These are phyloP conservation scores for Vitis hybrid DNA, from an alignment of 177 flowering plant species.

Conservation along the genomic window DNA sequence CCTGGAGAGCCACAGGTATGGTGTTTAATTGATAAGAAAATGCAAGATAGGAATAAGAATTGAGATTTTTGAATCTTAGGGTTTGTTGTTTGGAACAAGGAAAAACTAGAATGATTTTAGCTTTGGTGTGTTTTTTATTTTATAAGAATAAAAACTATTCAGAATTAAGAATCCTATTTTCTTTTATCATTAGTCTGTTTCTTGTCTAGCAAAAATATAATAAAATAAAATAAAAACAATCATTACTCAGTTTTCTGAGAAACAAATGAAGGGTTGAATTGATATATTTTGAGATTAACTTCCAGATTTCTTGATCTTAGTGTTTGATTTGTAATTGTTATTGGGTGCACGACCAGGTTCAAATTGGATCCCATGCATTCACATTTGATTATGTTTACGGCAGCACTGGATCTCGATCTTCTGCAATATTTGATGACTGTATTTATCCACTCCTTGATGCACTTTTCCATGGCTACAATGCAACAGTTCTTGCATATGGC, in stretches of 20 bases:
- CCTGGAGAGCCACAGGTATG: conserved; percentile 90
- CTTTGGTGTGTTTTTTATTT: too few relatives aligned
- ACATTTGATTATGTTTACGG: conserved; percentile 88
- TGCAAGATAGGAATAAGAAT: too few relatives aligned
- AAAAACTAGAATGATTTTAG: too few relatives aligned
- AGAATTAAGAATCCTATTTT: too few relatives aligned
- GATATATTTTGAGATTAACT: not conserved
- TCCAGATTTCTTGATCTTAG: not conserved
- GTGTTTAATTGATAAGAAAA: not conserved
- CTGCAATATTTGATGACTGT: conserved; percentile 58
- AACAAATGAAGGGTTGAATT: not conserved
- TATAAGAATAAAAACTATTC: too few relatives aligned
- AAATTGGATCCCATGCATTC: conserved; percentile 86
- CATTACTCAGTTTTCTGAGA: not conserved
- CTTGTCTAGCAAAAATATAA: too few relatives aligned
- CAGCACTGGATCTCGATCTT: conserved; percentile 38
- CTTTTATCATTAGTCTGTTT: too few relatives aligned
- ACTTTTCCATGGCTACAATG: conserved; percentile 86
- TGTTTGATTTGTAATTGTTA: not conserved
- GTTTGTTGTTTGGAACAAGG: not conserved
- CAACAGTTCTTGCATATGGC: conserved; percentile 95
- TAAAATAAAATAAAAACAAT: too few relatives aligned
- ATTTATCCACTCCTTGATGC: conserved; percentile 90
- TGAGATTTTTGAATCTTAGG: not conserved
- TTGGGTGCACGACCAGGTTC: conserved; percentile 50